Base-by-base conservation (phyloP, 106 monocot species). In the Dioscorea alata region DNA sequence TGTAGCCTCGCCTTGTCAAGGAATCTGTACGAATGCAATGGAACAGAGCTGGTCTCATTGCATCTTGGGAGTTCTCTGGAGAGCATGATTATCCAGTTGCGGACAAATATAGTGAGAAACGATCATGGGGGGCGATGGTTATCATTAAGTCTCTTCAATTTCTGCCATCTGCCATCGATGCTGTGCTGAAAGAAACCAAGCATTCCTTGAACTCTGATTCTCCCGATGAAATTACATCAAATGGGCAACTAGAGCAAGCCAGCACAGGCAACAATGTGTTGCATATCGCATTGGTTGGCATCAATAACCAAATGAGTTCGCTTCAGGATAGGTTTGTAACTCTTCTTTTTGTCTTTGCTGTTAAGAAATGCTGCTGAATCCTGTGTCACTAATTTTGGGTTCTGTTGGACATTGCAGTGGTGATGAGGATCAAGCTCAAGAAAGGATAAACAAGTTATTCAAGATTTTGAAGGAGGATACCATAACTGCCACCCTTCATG, bases 391-490 rank as follows among this genome's bases (percentile, higher is more conserved):
- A 10, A 42, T 42, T 3, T 42, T 42, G 42, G 6, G 6, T 42
- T 42, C 42, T 42, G 10, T 42, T 42, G 42, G 42, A 6, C 1
- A 42, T 73, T 71, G 52, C 79, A 99, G 99, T 85, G 99, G 99
- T 66, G 99, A 99, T 70, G 99, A 99, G 73, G 99, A 99, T 77
- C 99, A 99, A 57, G 93, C 93, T 32, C 99, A 99, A 76, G 93
- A 99, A 71, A 85, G 99, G 74, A 85, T 93, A 68, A 64, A 99
- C 61, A 99, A 93, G 64, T 74, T 99, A 58, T 89, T 93, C 9
- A 99, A 99, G 60, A 93, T 79, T 71, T 69, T 99, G 74, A 99
- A 92, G 67, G 93, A 99, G 48, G 71, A 72, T 51, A 69, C 60
- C 33, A 22, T 99, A 59, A 83, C 75, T 59, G 79, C 80, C 70